A percentile compares a stretch with the other conserved stretches of the same genome.
These are phyloP conservation scores for Luffa acutangula DNA, from an alignment of 306 rosid species.

Conservation along the genomic window DNA sequence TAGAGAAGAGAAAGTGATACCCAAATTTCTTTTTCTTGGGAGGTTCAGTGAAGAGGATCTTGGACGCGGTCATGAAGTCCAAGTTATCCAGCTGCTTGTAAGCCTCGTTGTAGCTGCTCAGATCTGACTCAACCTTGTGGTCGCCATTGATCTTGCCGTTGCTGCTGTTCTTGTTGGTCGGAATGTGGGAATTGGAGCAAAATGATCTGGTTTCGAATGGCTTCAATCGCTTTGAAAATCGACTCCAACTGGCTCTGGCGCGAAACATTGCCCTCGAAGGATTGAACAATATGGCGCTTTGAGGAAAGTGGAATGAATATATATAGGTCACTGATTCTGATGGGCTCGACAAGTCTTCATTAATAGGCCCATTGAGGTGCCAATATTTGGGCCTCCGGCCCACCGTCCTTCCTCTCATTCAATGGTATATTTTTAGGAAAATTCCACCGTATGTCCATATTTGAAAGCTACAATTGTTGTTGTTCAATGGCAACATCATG, in stretches of 20 bases:
- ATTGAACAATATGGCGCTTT: too few relatives aligned
- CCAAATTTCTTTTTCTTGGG: constrained; percentile 67
- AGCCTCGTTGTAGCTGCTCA: constrained; percentile 32
- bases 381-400: neutral
- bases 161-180: neutral
- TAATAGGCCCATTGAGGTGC: neutral
- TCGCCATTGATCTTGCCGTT: neutral
- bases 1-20: constrained; percentile 20
- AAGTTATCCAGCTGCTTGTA: constrained; percentile 55
- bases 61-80: constrained; percentile 56
- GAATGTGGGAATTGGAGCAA: constrained; percentile 14
- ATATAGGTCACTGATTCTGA: neutral
- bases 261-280: constrained; percentile 28
- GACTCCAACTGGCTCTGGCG: constrained; percentile 30
- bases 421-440: neutral
- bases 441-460: too few relatives aligned
- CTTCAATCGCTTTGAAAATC: constrained; percentile 24
- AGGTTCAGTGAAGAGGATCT: constrained; percentile 62
- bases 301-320: neutral
- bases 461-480: too few relatives aligned
- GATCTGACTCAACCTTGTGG: constrained; percentile 13
- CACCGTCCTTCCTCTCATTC: neutral
- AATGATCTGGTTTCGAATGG: constrained; percentile 19
- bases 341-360: neutral
- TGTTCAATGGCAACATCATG: too few relatives aligned